Evolutionary conservation across 768 basidiomycete species (phyloP).

Genomic region (Boletus sp.): DNA sequence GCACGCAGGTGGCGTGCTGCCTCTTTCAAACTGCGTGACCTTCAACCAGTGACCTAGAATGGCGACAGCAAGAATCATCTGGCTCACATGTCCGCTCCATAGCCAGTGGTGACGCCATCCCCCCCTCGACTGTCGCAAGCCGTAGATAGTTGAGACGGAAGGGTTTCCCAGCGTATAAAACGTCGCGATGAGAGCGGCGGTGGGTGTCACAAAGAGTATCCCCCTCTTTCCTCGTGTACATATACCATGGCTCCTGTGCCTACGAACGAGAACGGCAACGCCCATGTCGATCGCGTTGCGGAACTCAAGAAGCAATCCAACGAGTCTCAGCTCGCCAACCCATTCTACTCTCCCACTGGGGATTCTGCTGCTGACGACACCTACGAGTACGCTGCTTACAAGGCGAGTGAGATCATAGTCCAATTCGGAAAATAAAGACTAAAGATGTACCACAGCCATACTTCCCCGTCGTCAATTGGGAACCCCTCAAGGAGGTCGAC

Average conservation of each 20-base stretch:
- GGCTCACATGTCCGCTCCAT: constrained; percentile 11
- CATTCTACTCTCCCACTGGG: constrained; percentile 64
- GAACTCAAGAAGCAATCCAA: constrained; percentile 25
- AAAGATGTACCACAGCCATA: constrained; percentile 43
- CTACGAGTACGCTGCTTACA: constrained; percentile 58
- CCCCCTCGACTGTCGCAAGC: constrained; percentile 8
- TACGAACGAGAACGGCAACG: constrained; percentile 34
- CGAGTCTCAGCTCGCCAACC: constrained; percentile 43
- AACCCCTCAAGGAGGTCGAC: constrained; percentile 53
- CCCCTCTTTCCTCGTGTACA: not conserved
- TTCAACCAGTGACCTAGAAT: constrained; percentile 1
- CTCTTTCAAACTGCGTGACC: not conserved
- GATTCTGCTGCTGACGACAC: constrained; percentile 46
- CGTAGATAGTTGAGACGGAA: not conserved
- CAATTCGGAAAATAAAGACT: not conserved
- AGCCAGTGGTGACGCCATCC: constrained; percentile 20
- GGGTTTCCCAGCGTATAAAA: constrained; percentile 14
- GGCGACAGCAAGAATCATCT: constrained; percentile 10
- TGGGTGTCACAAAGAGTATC: too few relatives aligned
- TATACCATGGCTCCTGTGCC: constrained; percentile 49
- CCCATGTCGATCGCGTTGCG: constrained; percentile 17
- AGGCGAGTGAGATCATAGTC: constrained; percentile 36
- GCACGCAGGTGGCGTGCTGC: not conserved
- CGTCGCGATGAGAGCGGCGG: not conserved
- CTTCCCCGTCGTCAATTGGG: constrained; percentile 64